A percentile compares a stretch with the other conserved stretches of the same genome.
phyloP scores from a whole-genome alignment of 306 rosid genomes.

The Sicyos edulis region DNA sequence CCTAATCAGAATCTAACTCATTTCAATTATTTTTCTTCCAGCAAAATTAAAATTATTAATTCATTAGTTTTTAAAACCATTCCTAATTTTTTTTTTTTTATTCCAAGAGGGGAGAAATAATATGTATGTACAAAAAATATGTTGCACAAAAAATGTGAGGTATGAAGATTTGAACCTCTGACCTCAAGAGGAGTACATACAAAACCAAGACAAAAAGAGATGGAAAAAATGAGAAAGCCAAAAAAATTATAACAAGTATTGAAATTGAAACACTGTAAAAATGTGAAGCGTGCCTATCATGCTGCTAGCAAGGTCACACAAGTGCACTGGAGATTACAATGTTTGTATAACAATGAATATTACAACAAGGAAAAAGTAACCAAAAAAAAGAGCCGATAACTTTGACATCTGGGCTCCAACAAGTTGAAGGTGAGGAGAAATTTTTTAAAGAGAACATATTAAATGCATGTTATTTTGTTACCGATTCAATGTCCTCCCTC shows the following conservation, averaged over 20 bases:
- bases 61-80: background rate
- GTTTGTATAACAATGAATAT: constrained; percentile 1
- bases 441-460: constrained; percentile 18
- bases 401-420: constrained; percentile 22
- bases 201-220: background rate
- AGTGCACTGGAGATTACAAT: background rate
- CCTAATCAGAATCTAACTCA: background rate
- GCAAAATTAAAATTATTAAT: background rate
- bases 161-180: no score
- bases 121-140: background rate
- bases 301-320: background rate
- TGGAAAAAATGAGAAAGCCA: background rate
- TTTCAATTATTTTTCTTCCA: background rate
- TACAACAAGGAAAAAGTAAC: background rate
- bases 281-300: background rate
- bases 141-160: background rate
- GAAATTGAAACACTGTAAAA: background rate
- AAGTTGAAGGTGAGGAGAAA: constrained; percentile 27
- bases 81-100: background rate
- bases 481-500: constrained; percentile 97
- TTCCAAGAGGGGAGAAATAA: background rate
- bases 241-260: background rate
- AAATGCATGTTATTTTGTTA: constrained; percentile 29
- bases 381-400: background rate
- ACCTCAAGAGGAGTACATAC: background rate